Percentiles rank a stretch among this genome's conserved stretches.
phyloP scores from a whole-genome alignment of 2,329 filamentous ascomycete genomes.

The Stylonectria norvegica region DNA sequence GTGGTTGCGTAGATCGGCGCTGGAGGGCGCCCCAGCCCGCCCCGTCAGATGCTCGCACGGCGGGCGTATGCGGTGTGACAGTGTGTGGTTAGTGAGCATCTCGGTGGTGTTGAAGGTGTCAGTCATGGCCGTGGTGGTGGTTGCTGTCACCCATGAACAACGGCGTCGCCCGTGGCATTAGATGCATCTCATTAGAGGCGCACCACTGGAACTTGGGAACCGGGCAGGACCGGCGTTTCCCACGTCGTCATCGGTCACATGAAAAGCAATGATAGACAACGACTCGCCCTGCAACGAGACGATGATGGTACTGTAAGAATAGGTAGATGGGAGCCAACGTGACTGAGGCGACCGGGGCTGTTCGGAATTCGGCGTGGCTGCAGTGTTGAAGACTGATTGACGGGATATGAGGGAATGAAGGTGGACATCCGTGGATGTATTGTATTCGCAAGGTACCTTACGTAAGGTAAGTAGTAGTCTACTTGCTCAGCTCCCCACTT shows the following conservation, averaged over 20 bases:
- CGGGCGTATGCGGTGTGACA: not conserved
- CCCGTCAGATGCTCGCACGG: not conserved
- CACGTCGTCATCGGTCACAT: constrained; percentile 4
- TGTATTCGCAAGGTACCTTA: too few species aligned
- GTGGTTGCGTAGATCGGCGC: too few species aligned
- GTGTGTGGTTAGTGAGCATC: not conserved
- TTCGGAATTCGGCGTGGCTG: constrained; percentile 1
- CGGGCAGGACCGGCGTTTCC: not conserved
- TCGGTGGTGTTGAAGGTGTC: not conserved
- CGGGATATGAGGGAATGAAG: too few species aligned
- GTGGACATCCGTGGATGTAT: too few species aligned
- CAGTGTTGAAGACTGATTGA: too few species aligned
- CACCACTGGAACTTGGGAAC: not conserved
- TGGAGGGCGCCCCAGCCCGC: not conserved
- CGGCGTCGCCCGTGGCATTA: not conserved
- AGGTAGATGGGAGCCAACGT: constrained; percentile 1
- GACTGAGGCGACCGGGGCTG: constrained; percentile 4
- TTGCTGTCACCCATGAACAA: not conserved
- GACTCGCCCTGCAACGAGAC: constrained; percentile 3
- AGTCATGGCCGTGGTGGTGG: not conserved
- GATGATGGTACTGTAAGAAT: not conserved
- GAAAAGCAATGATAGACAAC: constrained; percentile 5
- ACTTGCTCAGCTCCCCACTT: too few species aligned
- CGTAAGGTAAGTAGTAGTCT: too few species aligned
- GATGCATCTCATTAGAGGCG: constrained; percentile 3